A percentile compares a stretch with the other conserved stretches of the same genome.
These are phyloP conservation scores for Psilocybe cyanescens DNA, from an alignment of 768 basidiomycete species.

Conservation along the genomic window DNA sequence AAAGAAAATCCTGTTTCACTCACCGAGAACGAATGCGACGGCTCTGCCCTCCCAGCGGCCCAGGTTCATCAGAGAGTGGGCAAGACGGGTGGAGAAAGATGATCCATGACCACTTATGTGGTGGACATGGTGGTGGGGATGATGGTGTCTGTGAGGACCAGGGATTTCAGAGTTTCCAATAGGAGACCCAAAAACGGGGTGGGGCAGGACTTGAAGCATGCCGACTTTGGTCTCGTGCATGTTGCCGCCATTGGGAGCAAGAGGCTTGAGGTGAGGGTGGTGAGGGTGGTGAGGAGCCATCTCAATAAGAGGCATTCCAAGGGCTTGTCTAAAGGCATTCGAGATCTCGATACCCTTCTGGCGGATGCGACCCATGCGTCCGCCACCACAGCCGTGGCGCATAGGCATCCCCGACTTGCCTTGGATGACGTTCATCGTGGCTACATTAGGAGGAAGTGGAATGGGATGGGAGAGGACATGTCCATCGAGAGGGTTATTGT, in stretches of 20 bases:
- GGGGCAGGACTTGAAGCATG: constrained; percentile 12
- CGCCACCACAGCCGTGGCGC: constrained; percentile 16
- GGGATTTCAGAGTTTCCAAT: neutral
- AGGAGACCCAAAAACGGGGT: constrained; percentile 11
- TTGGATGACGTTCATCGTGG: neutral
- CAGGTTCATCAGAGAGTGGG: constrained; percentile 66
- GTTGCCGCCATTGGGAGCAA: neutral
- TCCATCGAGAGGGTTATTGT: constrained; percentile 8
- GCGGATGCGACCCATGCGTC: constrained; percentile 25
- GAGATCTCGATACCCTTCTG: constrained; percentile 55
- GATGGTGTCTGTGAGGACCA: constrained; percentile 11
- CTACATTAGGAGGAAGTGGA: constrained; percentile 1
- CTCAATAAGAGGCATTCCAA: constrained; percentile 58
- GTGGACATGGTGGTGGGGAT: constrained; percentile 26
- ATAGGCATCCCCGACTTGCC: neutral
- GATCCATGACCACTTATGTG: constrained; percentile 26
- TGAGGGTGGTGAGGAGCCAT: constrained; percentile 10
- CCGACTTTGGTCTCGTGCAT: neutral
- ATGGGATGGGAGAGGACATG: constrained; percentile 28
- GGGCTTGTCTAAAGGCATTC: constrained; percentile 55
- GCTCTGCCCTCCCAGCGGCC: constrained; percentile 85
- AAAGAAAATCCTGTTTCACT: constrained; percentile 8
- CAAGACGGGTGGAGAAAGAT: constrained; percentile 63
- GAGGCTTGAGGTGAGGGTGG: constrained; percentile 1
- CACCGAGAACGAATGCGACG: constrained; percentile 82